A percentile compares a stretch with the other conserved stretches of the same genome.
These are phyloP conservation scores for Apiospora arundinis DNA, from an alignment of 2,329 filamentous ascomycete species.

Conservation along the genomic window DNA sequence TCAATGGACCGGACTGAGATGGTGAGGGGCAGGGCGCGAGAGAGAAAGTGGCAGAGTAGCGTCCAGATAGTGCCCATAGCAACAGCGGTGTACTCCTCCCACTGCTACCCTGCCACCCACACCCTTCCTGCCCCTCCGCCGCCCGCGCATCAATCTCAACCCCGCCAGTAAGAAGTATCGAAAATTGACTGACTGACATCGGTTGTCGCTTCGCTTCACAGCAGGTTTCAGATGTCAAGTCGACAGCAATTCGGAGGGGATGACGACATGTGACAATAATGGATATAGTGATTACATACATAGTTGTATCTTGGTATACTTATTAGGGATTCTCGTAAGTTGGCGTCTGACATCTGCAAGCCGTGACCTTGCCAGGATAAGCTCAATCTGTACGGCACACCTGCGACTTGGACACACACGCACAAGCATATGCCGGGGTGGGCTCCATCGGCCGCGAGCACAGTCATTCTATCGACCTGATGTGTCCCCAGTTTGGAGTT, in stretches of 20 bases:
- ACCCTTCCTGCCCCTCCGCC: not conserved
- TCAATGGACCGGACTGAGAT: not conserved
- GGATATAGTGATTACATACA: not conserved
- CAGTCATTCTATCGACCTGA: constrained; percentile 1
- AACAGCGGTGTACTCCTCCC: constrained; percentile 11
- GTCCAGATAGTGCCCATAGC: constrained; percentile 15
- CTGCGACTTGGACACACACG: not conserved
- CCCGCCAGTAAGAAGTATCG: not conserved
- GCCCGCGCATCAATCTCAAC: not conserved
- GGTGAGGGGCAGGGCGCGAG: not conserved
- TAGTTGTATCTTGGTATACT: too few relatives aligned
- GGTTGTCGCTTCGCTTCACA: constrained; percentile 16
- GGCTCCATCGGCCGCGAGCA: constrained; percentile 9
- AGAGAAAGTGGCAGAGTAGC: not conserved
- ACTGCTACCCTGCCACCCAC: not conserved
- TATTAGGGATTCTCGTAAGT: not conserved
- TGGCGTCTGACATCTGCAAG: constrained; percentile 6
- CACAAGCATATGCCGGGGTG: constrained; percentile 6
- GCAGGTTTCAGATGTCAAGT: constrained; percentile 12
- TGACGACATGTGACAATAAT: not conserved
- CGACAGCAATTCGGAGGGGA: not conserved
- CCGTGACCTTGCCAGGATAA: not conserved
- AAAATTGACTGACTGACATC: constrained; percentile 1
- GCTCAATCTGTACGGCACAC: not conserved
- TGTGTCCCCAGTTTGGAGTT: not conserved